These are phyloP conservation scores for Syncephalastrum monosporum DNA, from an alignment of 371 early-diverging fungal genomes.

Conservation along the genomic window DNA sequence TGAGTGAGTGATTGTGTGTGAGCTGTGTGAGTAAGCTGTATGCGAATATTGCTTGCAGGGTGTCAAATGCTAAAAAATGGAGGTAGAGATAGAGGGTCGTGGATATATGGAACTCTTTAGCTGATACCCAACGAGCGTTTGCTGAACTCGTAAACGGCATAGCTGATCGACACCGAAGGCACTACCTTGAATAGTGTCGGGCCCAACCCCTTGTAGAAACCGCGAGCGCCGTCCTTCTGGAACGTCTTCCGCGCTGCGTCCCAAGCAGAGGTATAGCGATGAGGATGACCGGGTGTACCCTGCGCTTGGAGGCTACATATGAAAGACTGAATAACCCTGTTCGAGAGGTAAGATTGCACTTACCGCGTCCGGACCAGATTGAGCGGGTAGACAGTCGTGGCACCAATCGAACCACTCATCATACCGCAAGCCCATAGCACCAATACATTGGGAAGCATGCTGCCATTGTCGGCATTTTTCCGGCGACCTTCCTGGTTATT, in stretches of 20 bases:
- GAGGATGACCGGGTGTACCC: conserved; percentile 73
- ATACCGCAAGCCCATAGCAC: conserved; percentile 65
- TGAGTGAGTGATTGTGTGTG: too few relatives aligned
- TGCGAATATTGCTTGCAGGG: too few relatives aligned
- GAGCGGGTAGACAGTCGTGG: conserved; percentile 71
- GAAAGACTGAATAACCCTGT: too few relatives aligned
- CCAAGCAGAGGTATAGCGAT: conserved; percentile 59
- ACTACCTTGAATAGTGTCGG: conserved; percentile 74
- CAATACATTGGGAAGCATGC: conserved; percentile 47
- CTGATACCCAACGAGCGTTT: conserved; percentile 52
- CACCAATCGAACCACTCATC: conserved; percentile 67
- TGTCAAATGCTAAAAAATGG: too few relatives aligned
- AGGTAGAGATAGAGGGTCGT: too few relatives aligned
- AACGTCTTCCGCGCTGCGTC: conserved; percentile 68
- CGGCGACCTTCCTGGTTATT: conserved; percentile 19
- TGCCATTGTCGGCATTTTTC: conserved; percentile 20
- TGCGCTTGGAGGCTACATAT: conserved; percentile 73
- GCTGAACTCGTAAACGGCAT: conserved; percentile 63
- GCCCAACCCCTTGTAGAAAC: conserved; percentile 85
- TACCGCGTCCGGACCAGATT: conserved; percentile 72
- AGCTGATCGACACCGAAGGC: conserved; percentile 64
- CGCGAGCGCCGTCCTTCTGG: conserved; percentile 68
- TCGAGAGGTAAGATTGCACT: background rate
- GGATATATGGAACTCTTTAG: conserved; percentile 10
- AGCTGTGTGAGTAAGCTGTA: too few relatives aligned